These are phyloP conservation scores for Thymus quinquecostatus DNA, from an alignment of 257 asterid genomes.

Conservation along the genomic window DNA sequence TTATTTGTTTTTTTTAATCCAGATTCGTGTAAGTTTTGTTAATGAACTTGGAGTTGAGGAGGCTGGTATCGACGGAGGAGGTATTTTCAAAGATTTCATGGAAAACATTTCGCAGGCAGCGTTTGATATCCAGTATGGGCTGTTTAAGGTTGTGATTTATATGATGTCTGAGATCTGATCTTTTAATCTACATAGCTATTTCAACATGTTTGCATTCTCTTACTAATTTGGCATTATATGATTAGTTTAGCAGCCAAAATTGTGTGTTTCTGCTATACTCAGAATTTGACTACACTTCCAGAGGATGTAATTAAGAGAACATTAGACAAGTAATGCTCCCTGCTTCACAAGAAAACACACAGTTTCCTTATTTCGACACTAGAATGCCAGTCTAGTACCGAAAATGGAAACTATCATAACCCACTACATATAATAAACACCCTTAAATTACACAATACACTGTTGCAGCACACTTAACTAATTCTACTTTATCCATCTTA, in stretches of 20 bases:
- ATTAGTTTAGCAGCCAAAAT: not conserved
- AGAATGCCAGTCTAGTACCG: too few relatives aligned
- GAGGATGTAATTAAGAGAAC: constrained; percentile 5
- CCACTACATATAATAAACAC: too few relatives aligned
- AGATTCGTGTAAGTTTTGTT: constrained; percentile 88
- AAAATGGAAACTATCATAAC: too few relatives aligned
- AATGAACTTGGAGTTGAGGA: constrained; percentile 99
- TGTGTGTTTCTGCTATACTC: constrained; percentile 6
- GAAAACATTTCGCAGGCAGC: constrained; percentile 89
- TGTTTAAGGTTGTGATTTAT: constrained; percentile 77
- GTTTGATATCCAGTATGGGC: constrained; percentile 94
- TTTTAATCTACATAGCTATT: constrained; percentile 14
- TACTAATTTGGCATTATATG: constrained; percentile 13
- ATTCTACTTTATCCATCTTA: too few relatives aligned
- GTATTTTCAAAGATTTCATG: constrained; percentile 99
- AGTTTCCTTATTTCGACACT: too few relatives aligned
- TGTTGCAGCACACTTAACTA: too few relatives aligned
- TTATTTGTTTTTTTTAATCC: constrained; percentile 34
- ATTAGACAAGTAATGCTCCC: not conserved
- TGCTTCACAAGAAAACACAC: too few relatives aligned
- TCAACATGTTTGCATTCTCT: constrained; percentile 31
- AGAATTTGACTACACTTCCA: constrained; percentile 21
- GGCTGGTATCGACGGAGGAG: constrained; percentile 99
- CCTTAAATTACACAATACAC: too few relatives aligned
- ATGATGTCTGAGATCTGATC: not conserved